Evolutionary conservation across 208 protist genomes (phyloP).

Genomic region (Acanthamoeba quina): DNA sequence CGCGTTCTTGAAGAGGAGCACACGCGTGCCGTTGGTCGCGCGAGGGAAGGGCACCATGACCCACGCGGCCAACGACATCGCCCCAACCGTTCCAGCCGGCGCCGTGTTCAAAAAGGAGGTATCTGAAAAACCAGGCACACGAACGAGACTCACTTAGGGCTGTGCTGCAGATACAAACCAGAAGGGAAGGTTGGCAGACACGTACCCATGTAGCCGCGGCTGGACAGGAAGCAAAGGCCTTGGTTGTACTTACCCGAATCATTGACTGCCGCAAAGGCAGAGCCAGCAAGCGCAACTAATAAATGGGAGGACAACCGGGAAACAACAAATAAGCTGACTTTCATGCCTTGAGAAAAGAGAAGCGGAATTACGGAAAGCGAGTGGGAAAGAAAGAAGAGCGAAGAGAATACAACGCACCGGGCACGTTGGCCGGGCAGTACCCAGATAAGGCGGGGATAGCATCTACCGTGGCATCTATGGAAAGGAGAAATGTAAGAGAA

Average conservation of each 20-base stretch:
- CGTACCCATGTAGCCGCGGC: conserved; percentile 15
- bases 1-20: conserved; percentile 30
- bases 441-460: background rate
- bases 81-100: background rate
- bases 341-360: background rate
- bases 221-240: background rate
- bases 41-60: conserved; percentile 21
- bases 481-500: background rate
- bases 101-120: conserved; percentile 51
- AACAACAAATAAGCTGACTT: background rate
- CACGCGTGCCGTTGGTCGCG: conserved; percentile 23
- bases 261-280: conserved; percentile 7
- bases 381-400: background rate
- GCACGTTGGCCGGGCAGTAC: conserved; percentile 32
- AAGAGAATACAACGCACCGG: background rate
- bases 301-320: background rate
- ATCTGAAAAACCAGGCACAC: background rate
- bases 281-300: conserved; percentile 15
- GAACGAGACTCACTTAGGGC: too few relatives aligned
- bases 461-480: background rate
- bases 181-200: too few relatives aligned
- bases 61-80: background rate
- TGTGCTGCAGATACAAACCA: too few relatives aligned
- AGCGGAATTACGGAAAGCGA: background rate
- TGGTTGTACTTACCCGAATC: background rate